Percentiles rank a stretch among this genome's conserved stretches.
phyloP scores from a whole-genome alignment of 2,329 filamentous ascomycete genomes.

The Sarocladium oryzae region DNA sequence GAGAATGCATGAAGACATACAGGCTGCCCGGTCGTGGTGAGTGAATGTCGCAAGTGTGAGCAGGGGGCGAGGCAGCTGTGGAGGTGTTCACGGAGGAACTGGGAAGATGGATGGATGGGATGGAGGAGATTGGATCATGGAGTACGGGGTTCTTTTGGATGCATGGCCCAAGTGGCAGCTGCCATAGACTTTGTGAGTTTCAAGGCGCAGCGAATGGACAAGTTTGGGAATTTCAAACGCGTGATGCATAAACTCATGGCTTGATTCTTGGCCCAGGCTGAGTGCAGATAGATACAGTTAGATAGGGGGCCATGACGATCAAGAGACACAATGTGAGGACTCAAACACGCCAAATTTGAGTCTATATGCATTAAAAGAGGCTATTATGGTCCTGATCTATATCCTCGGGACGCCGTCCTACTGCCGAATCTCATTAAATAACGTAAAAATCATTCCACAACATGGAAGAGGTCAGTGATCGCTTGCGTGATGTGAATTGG shows the following conservation, averaged over 20 bases:
- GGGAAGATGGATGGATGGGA: neutral
- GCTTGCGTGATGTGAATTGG: neutral
- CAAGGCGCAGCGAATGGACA: constrained; percentile 4
- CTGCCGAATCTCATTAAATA: neutral
- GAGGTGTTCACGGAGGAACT: neutral
- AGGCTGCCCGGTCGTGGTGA: neutral
- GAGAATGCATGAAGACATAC: neutral
- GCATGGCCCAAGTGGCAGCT: neutral
- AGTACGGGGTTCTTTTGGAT: constrained; percentile 2
- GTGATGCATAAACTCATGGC: neutral
- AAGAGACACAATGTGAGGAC: neutral
- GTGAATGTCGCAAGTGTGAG: constrained; percentile 1
- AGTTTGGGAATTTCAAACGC: neutral
- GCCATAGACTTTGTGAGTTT: constrained; percentile 3
- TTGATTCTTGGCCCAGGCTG: too few relatives aligned
- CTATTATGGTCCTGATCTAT: neutral
- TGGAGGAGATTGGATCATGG: neutral
- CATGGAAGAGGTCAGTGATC: neutral
- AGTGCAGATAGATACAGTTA: neutral
- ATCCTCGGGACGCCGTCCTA: neutral
- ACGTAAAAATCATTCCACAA: neutral
- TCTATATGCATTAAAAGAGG: too few relatives aligned
- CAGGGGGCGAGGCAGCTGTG: neutral
- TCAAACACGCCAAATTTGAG: neutral
- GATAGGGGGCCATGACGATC: neutral